Evolutionary conservation across 768 basidiomycete species (phyloP), one percentile per base, ranked within the genome.

Genomic region (Serendipita sp.): DNA sequence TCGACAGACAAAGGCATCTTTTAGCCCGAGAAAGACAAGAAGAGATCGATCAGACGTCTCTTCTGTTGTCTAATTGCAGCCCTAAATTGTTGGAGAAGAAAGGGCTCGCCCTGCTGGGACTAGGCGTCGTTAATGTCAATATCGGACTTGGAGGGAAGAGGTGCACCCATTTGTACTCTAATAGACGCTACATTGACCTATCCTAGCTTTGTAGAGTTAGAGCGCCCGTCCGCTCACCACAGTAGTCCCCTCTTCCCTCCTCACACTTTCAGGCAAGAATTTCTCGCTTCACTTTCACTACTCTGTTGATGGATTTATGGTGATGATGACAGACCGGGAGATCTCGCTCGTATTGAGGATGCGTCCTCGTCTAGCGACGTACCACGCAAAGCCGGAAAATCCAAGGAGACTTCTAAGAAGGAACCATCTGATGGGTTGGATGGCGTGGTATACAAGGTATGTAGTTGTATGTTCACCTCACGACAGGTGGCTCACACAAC

Each of bases 101-200:
- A 63, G 94, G 94, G 2, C 76, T 98, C 9, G 85, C 90, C 0
- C 71, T 96, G 1, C 80, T 80, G 30, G 85, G 85, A 48, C 76
- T 97, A 3, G 83, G 88, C 1, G 74, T 90, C 1, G 77, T 81
- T 0, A 77, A 79, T 26, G 77, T 92, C n/a, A 83, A 80, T 60
- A 79, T 96, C 17, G 95, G 94, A 2, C 78, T 97, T 3, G 94
- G 92, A 28, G 94, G 93, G 28, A 94, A 93, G 76, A 93, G 84
- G 92, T 95, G 71, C 70, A 60, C 73, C 66, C 48, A 42, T 31
- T 17, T 28, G 41, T 50, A 42, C 24, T 50, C 61, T 58, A 62
- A 42, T 45, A 42, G 33, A n/a, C 42, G 11, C 69, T 61, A 75
- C 69, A 58, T 11, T 24, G 67, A 66, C 48, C n/a, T 58, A 13